Percentiles rank a stretch among this genome's conserved stretches.
Conservation (phyloP, 2,329 filamentous ascomycete species). For the Trichoderma semiorbis region DNA sequence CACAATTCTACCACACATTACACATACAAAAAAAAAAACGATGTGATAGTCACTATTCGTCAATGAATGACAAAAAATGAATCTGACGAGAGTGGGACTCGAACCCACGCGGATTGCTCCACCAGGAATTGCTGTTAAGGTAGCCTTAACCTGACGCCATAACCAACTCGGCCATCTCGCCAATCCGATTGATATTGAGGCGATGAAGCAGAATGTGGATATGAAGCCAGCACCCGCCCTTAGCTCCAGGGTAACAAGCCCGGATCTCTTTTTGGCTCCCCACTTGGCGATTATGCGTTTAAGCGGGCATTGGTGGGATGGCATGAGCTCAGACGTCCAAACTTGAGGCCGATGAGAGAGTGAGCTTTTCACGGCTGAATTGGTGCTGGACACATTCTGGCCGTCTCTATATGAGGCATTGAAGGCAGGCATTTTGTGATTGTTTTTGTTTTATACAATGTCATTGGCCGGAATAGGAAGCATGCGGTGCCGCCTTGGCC, state of each 20-base stretch:
- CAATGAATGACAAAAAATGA: background rate
- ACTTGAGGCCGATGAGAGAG: background rate
- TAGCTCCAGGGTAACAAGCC: background rate
- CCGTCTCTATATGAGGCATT: background rate
- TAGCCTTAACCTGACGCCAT: constrained; percentile 20
- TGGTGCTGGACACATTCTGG: background rate
- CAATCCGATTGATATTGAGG: background rate
- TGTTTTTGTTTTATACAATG: constrained; percentile 17
- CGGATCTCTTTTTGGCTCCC: background rate
- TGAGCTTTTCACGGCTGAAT: background rate
- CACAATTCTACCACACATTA: no score
- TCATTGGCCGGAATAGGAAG: constrained; percentile 26
- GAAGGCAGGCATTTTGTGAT: background rate
- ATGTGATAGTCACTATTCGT: background rate
- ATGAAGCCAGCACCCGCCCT: background rate
- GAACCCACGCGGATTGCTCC: constrained; percentile 21
- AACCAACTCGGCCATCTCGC: constrained; percentile 19
- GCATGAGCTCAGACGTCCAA: background rate
- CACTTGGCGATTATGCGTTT: constrained; percentile 14
- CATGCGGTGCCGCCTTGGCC: constrained; percentile 29
- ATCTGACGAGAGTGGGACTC: constrained; percentile 22
- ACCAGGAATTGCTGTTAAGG: constrained; percentile 21
- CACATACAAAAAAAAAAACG: background rate
- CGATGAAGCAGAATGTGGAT: background rate
- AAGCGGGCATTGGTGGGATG: constrained; percentile 18